Evolutionary conservation across 1,139 yeast genomes (phyloP).

Genomic region (Debaryomyces psychrophilus): DNA sequence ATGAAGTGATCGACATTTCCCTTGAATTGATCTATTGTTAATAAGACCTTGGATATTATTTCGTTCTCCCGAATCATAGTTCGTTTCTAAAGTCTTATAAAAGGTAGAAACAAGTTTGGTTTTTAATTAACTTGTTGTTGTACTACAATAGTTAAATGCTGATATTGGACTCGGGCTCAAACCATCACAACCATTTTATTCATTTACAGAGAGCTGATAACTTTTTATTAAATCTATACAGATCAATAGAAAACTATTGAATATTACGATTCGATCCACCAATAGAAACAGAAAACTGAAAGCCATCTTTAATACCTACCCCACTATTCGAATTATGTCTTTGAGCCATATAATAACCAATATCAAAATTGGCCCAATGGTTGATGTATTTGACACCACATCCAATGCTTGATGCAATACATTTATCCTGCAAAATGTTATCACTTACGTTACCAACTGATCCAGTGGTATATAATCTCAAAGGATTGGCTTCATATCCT

Average conservation of each 20-base stretch:
- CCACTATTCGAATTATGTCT: conserved; percentile 27
- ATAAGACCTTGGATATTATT: conserved; percentile 40
- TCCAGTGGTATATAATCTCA: conserved; percentile 46
- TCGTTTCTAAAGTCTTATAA: neutral
- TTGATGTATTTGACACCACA: conserved; percentile 48
- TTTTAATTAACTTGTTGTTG: neutral
- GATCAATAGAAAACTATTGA: conserved; percentile 3
- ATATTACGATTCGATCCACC: conserved; percentile 40
- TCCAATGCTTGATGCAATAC: conserved; percentile 41
- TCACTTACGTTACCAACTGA: conserved; percentile 38
- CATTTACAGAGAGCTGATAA: neutral
- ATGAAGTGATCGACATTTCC: conserved; percentile 35
- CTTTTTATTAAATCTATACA: conserved; percentile 1
- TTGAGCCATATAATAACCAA: conserved; percentile 47
- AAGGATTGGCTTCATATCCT: conserved; percentile 36
- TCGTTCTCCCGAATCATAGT: conserved; percentile 38
- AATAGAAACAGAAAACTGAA: conserved; percentile 50
- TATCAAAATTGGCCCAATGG: conserved; percentile 50
- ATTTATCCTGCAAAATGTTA: conserved; percentile 27
- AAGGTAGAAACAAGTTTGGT: neutral
- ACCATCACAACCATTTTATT: neutral
- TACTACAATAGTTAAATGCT: neutral
- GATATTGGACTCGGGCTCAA: conserved; percentile 2
- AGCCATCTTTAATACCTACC: conserved; percentile 46
- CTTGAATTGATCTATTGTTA: conserved; percentile 43